Conservation (phyloP, 345 rosid species). For the Dimocarpus longan region DNA sequence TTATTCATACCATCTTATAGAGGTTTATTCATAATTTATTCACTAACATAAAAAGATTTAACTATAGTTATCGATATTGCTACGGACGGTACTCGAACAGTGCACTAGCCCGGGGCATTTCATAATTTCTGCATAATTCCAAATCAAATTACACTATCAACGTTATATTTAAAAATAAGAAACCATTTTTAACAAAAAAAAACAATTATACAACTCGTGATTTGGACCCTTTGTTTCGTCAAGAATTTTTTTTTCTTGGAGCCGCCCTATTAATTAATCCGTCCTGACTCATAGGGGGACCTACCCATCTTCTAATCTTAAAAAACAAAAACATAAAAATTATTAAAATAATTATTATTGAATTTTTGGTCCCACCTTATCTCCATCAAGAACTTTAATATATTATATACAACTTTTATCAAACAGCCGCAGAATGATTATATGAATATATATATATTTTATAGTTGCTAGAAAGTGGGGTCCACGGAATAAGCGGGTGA, state of each 20-base stretch:
- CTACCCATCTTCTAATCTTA: background rate
- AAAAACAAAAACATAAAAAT: no score
- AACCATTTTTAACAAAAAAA: no score
- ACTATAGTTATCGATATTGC: no score
- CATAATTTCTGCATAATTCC: background rate
- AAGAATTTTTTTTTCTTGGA: background rate
- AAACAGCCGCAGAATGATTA: background rate
- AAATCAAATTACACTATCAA: background rate
- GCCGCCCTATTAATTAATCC: background rate
- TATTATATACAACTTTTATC: background rate
- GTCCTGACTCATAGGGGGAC: background rate
- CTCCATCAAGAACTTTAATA: background rate
- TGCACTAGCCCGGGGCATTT: background rate
- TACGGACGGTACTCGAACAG: no score
- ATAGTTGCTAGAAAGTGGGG: background rate
- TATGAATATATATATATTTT: background rate
- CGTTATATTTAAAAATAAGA: no score
- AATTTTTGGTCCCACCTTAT: slow-evolving; percentile 16
- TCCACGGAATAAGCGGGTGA: slow-evolving; percentile 17
- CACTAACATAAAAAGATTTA: no score
- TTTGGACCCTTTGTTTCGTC: background rate
- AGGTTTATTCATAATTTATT: no score
- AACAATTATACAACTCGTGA: background rate
- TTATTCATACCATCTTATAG: no score
- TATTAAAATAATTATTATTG: background rate